phyloP scores from a whole-genome alignment of 768 basidiomycete species.

The Thelephora ganbajun region DNA sequence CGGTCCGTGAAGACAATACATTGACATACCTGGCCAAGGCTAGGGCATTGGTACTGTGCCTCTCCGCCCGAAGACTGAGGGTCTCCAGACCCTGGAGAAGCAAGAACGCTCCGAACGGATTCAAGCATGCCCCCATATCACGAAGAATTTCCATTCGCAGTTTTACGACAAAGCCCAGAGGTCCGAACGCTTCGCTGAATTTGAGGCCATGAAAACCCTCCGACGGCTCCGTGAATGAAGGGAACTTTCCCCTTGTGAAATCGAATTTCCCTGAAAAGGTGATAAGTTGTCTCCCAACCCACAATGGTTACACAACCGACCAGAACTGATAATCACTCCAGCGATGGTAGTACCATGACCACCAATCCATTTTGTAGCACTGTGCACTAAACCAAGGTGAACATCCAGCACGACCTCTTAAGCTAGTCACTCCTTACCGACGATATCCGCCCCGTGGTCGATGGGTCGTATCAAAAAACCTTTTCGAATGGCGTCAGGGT shows the following conservation, averaged over 20 bases:
- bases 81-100: constrained; percentile 74
- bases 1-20: background rate
- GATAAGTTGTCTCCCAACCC: background rate
- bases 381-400: constrained; percentile 33
- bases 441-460: constrained; percentile 63
- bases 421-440: constrained; percentile 25
- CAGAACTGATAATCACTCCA: constrained; percentile 62
- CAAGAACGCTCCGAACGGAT: constrained; percentile 64
- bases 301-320: constrained; percentile 19
- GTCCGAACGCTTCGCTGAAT: constrained; percentile 54
- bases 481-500: background rate
- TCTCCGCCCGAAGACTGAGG: constrained; percentile 52
- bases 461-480: constrained; percentile 57
- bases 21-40: constrained; percentile 37
- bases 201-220: constrained; percentile 66
- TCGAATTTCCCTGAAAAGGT: constrained; percentile 48
- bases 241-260: constrained; percentile 57
- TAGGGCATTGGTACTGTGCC: constrained; percentile 61
- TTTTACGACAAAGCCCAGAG: constrained; percentile 49
- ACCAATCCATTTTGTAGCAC: constrained; percentile 78
- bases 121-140: constrained; percentile 50
- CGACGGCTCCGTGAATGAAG: constrained; percentile 57
- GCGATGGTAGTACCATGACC: constrained; percentile 72
- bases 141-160: constrained; percentile 51
- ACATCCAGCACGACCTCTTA: background rate